Evolutionary conservation across 2,329 filamentous ascomycete genomes (phyloP).

Genomic region (Botrytis squamosa): DNA sequence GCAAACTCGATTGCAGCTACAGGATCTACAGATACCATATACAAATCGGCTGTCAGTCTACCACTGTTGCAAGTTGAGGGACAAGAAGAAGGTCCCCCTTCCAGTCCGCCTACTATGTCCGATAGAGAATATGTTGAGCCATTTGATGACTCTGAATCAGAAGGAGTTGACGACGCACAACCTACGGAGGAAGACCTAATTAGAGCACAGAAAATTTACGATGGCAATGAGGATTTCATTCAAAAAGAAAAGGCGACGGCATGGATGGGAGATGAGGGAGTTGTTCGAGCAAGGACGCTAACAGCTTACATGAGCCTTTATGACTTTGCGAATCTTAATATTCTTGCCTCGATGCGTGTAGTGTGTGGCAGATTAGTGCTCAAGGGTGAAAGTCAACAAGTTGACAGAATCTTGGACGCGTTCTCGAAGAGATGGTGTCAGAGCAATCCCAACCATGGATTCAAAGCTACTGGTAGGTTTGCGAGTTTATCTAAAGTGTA

Average conservation of each 20-base stretch:
- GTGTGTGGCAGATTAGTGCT: constrained; percentile 80
- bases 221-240: constrained; percentile 80
- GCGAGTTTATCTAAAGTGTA: neutral
- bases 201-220: constrained; percentile 79
- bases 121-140: constrained; percentile 38
- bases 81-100: constrained; percentile 37
- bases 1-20: constrained; percentile 41
- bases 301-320: constrained; percentile 89
- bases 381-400: constrained; percentile 91
- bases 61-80: constrained; percentile 52
- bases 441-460: constrained; percentile 90
- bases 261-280: constrained; percentile 72
- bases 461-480: constrained; percentile 75
- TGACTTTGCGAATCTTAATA: constrained; percentile 78
- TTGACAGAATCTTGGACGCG: constrained; percentile 87
- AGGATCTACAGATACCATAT: constrained; percentile 45
- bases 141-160: constrained; percentile 22
- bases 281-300: constrained; percentile 56
- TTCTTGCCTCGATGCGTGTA: constrained; percentile 73
- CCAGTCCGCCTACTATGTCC: constrained; percentile 24
- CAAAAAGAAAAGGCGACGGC: constrained; percentile 77
- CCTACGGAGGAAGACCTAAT: constrained; percentile 61
- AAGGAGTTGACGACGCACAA: constrained; percentile 18
- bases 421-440: constrained; percentile 90
- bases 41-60: constrained; percentile 49